Evolutionary conservation across 2,329 filamentous ascomycete species (phyloP).

Genomic region (Exophiala lecanii-corni): DNA sequence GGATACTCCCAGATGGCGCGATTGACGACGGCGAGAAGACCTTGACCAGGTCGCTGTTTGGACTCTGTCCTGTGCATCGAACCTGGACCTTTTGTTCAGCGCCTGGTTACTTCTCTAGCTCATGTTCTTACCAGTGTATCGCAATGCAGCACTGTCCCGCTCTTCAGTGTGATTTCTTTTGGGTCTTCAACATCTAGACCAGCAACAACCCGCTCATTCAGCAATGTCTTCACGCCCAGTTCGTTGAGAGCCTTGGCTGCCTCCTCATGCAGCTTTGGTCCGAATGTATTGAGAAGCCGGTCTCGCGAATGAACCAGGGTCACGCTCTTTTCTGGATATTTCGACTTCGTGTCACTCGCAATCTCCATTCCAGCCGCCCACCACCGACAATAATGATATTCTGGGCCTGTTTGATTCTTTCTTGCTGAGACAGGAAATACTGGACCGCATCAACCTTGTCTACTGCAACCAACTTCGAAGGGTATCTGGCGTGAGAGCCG

Average conservation of each 20-base stretch:
- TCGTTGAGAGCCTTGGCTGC: slow-evolving; percentile 17
- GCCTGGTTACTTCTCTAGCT: not conserved
- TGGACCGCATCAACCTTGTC: slow-evolving; percentile 12
- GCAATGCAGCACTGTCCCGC: slow-evolving; percentile 12
- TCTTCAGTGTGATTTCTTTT: slow-evolving; percentile 13
- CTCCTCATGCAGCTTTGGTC: slow-evolving; percentile 15
- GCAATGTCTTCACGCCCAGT: slow-evolving; percentile 23
- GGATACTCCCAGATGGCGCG: slow-evolving; percentile 47
- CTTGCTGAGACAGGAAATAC: slow-evolving; percentile 20
- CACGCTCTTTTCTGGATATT: slow-evolving; percentile 45
- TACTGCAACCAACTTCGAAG: slow-evolving; percentile 6
- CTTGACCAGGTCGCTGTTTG: slow-evolving; percentile 49
- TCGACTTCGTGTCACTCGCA: slow-evolving; percentile 46
- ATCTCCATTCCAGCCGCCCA: slow-evolving; percentile 49
- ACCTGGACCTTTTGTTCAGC: slow-evolving; percentile 39
- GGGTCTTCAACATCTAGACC: slow-evolving; percentile 10
- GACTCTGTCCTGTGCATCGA: slow-evolving; percentile 56
- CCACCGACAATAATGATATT: slow-evolving; percentile 45
- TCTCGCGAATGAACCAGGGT: slow-evolving; percentile 46
- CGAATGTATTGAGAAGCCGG: slow-evolving; percentile 26
- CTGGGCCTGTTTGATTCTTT: slow-evolving; percentile 41
- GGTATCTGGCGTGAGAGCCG: slow-evolving; percentile 36
- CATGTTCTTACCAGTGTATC: slow-evolving; percentile 20
- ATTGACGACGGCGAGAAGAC: slow-evolving; percentile 43
- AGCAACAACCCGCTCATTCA: slow-evolving; percentile 16